phyloP scores from a whole-genome alignment of 805 yeast species.

The Candida caryicola region DNA sequence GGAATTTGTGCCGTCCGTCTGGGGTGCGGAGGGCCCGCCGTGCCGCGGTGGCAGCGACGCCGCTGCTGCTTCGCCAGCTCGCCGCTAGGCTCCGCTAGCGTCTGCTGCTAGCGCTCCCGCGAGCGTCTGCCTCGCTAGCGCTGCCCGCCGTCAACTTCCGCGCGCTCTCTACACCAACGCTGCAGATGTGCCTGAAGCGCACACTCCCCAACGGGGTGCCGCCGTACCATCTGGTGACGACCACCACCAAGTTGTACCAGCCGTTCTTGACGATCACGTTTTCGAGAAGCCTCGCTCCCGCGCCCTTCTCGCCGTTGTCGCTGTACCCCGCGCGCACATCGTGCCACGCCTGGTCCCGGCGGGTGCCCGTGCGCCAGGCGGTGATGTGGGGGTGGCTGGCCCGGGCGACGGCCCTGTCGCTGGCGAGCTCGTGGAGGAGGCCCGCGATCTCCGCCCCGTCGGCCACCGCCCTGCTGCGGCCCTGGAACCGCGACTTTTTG shows the following conservation, averaged over 20 bases:
- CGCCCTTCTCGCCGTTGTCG: slow-evolving; percentile 76
- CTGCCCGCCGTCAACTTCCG: slow-evolving; percentile 6
- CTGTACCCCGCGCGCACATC: slow-evolving; percentile 54
- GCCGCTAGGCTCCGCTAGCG: too few species aligned
- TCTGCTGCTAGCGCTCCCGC: too few species aligned
- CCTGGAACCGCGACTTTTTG: slow-evolving; percentile 67
- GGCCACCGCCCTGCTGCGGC: slow-evolving; percentile 46
- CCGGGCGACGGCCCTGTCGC: slow-evolving; percentile 39
- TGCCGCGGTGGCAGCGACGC: too few species aligned
- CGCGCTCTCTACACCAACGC: slow-evolving; percentile 53
- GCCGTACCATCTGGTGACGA: slow-evolving; percentile 81
- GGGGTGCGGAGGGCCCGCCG: too few species aligned
- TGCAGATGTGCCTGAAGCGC: slow-evolving; percentile 65
- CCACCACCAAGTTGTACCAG: slow-evolving; percentile 54
- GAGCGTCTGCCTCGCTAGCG: too few species aligned
- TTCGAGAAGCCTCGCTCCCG: slow-evolving; percentile 57
- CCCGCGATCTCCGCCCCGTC: slow-evolving; percentile 41
- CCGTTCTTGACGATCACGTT: slow-evolving; percentile 50
- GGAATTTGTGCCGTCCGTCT: too few species aligned
- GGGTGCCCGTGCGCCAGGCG: slow-evolving; percentile 59
- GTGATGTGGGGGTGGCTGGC: slow-evolving; percentile 73
- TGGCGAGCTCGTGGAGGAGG: slow-evolving; percentile 41
- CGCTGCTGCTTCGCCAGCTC: too few species aligned
- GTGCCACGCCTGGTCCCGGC: background rate
- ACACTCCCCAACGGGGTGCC: slow-evolving; percentile 72